Evolutionary conservation across 2,329 filamentous ascomycete genomes (phyloP).

Genomic region (Harringtonia aguacate): DNA sequence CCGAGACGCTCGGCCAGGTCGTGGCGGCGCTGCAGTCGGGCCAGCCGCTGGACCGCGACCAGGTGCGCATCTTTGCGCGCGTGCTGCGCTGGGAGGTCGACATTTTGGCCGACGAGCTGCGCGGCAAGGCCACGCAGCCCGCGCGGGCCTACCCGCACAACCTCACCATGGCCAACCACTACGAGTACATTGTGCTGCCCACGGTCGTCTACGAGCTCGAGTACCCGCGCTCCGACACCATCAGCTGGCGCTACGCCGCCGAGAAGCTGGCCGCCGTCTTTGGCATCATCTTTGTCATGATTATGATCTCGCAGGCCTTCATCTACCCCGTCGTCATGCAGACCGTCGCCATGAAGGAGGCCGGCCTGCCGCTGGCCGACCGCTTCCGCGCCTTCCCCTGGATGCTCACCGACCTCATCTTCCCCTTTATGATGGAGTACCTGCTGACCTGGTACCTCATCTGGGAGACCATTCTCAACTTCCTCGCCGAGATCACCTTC

Average conservation of each 20-base stretch:
- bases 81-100: conserved; percentile 59
- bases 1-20: conserved; percentile 26
- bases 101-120: conserved; percentile 52
- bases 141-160: conserved; percentile 56
- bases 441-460: conserved; percentile 72
- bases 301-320: conserved; percentile 63
- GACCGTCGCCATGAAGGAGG: conserved; percentile 56
- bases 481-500: conserved; percentile 63
- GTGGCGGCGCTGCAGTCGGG: conserved; percentile 51
- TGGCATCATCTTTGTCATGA: conserved; percentile 68
- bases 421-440: conserved; percentile 72
- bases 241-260: conserved; percentile 64
- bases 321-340: conserved; percentile 67
- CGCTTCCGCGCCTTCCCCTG: conserved; percentile 61
- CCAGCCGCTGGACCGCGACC: conserved; percentile 47
- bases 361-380: conserved; percentile 46
- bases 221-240: conserved; percentile 57
- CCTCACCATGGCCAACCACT: conserved; percentile 52
- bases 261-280: conserved; percentile 63
- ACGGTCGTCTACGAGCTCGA: conserved; percentile 72
- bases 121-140: conserved; percentile 44
- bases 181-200: conserved; percentile 64
- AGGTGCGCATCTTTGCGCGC: conserved; percentile 52
- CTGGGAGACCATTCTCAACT: conserved; percentile 66
- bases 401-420: conserved; percentile 64